A percentile compares a stretch with the other conserved stretches of the same genome.
These are phyloP conservation scores for Quercus variabilis DNA, from an alignment of 306 rosid genomes.

Conservation along the genomic window DNA sequence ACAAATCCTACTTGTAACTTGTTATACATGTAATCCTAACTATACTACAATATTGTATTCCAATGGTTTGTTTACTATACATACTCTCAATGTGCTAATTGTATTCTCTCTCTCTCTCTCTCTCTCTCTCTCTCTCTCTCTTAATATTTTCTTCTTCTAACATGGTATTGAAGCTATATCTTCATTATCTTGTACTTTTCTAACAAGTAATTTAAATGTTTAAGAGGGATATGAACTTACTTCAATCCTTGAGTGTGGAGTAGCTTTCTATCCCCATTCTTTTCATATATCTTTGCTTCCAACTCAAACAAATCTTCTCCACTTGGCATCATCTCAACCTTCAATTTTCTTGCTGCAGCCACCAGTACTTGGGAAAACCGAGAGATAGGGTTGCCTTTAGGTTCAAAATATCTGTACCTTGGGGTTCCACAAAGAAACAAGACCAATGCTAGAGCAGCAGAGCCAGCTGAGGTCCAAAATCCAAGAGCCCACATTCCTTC, in stretches of 20 bases:
- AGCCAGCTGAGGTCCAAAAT: conserved; percentile 76
- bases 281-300: conserved; percentile 24
- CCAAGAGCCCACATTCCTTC: conserved; percentile 70
- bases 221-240: conserved; percentile 27
- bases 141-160: no score
- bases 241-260: conserved; percentile 67
- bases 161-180: no score
- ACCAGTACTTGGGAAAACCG: conserved; percentile 61
- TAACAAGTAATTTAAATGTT: neutral
- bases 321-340: conserved; percentile 23
- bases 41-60: no score
- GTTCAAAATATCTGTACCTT: conserved; percentile 58
- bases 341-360: conserved; percentile 66
- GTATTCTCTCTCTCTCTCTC: no score
- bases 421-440: conserved; percentile 74
- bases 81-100: no score
- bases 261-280: conserved; percentile 45
- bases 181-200: neutral
- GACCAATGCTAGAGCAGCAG: conserved; percentile 53
- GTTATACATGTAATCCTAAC: no score
- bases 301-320: conserved; percentile 43
- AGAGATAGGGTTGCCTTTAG: conserved; percentile 70
- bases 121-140: no score
- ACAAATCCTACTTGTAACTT: no score
- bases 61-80: no score